phyloP scores from a whole-genome alignment of 2,329 filamentous ascomycete genomes.

The Fusarium sp. region DNA sequence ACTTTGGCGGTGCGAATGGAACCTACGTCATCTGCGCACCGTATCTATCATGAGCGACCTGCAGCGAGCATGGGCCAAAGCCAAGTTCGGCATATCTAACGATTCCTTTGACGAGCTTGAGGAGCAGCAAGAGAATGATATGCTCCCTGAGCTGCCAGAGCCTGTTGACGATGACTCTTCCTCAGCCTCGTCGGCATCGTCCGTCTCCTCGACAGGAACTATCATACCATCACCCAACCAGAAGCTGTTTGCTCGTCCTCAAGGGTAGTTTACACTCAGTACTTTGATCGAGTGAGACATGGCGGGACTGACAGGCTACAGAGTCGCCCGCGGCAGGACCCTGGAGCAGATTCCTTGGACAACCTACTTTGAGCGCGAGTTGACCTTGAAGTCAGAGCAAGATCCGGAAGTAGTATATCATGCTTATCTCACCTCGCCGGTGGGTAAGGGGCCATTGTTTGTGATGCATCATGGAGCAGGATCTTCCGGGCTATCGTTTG shows the following conservation, averaged over 20 bases:
- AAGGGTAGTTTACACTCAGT: slow-evolving; percentile 64
- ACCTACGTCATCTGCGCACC: slow-evolving; percentile 35
- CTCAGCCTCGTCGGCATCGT: slow-evolving; percentile 80
- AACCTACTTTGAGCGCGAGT: slow-evolving; percentile 89
- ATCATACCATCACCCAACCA: slow-evolving; percentile 82
- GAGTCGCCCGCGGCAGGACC: slow-evolving; percentile 65
- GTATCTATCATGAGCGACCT: slow-evolving; percentile 78
- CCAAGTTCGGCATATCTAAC: slow-evolving; percentile 73
- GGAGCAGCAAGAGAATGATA: slow-evolving; percentile 63
- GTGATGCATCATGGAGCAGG: slow-evolving; percentile 96
- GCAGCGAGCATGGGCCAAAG: slow-evolving; percentile 82
- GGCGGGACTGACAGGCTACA: slow-evolving; percentile 52
- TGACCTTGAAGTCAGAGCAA: slow-evolving; percentile 73
- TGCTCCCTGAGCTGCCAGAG: slow-evolving; percentile 62
- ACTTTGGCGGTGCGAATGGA: slow-evolving; percentile 33
- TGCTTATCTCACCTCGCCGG: slow-evolving; percentile 87
- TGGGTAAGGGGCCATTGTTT: slow-evolving; percentile 82
- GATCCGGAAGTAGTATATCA: slow-evolving; percentile 75
- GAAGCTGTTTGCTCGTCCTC: slow-evolving; percentile 78
- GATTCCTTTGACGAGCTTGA: slow-evolving; percentile 66
- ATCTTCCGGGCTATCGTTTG: slow-evolving; percentile 93
- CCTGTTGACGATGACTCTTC: slow-evolving; percentile 74
- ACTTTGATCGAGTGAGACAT: slow-evolving; percentile 20
- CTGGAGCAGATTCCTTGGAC: slow-evolving; percentile 84
- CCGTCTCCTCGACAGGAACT: slow-evolving; percentile 94